A percentile compares a stretch with the other conserved stretches of the same genome.
These are phyloP conservation scores for Malus domestica DNA, from an alignment of 306 rosid species.

Conservation along the genomic window DNA sequence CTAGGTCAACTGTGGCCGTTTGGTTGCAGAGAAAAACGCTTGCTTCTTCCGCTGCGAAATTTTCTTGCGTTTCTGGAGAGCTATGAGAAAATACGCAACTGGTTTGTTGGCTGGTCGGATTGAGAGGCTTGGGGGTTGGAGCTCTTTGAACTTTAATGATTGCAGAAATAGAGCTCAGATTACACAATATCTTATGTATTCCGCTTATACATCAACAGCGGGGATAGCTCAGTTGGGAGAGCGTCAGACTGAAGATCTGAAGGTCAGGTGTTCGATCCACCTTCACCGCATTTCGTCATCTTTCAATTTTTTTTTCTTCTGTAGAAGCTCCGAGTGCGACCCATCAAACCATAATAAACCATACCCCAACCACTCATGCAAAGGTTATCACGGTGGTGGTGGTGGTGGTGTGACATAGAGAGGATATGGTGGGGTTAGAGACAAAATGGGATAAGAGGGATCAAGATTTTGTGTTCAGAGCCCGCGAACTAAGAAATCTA, in stretches of 20 bases:
- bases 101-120: background rate
- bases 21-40: background rate
- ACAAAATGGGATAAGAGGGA: too few relatives aligned
- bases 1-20: background rate
- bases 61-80: background rate
- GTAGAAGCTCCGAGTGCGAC: too few relatives aligned
- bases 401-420: too few relatives aligned
- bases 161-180: background rate
- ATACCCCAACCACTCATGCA: too few relatives aligned
- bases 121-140: background rate
- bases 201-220: background rate
- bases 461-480: too few relatives aligned
- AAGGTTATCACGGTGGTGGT: too few relatives aligned
- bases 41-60: background rate
- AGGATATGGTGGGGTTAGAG: too few relatives aligned
- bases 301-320: too few relatives aligned
- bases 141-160: background rate
- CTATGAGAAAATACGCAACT: background rate
- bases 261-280: constrained; percentile 45
- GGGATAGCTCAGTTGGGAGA: constrained; percentile 55
- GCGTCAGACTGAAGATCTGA: constrained; percentile 7
- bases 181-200: too few relatives aligned
- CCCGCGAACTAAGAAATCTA: accelerated
- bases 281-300: constrained; percentile 19
- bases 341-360: too few relatives aligned